Base-by-base conservation (phyloP, 2,329 filamentous ascomycete genomes). In the Cytospora piceicola region DNA sequence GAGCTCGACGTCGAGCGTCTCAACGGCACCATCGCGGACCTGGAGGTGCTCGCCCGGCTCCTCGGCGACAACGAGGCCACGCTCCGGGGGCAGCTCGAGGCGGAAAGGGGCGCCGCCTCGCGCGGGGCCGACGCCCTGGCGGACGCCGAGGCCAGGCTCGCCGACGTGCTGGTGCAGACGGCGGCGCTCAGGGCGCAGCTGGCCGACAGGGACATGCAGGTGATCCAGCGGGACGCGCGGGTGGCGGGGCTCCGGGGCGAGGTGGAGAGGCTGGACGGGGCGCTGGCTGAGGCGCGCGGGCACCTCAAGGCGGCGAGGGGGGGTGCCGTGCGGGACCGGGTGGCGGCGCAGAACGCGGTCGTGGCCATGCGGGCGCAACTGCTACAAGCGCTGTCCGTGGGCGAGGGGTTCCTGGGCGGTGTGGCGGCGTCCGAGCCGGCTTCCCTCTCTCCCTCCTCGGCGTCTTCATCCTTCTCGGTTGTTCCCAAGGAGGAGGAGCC, bases 351-450 rank as follows among this genome's bases (percentile, higher is more conserved):
- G 52, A 60, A 66, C 3, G 64, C 56, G 1, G 66, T 68, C 1
- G 15, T 52, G 17, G 53, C 63, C 4, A 56, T 68, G 52, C 51
- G 66, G 42, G 56, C 53, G 29, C 59, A 66, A 42, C 39, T 68
- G 32, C 14, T 68, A 3, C 56, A 54, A 46, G 64, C 63, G 14
- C n/a, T 68, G 27, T 22, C 34, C 27, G 51, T 66, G 24, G 64
- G 66, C 27, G 66, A 68, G 34, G 66, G 56, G 42, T 68, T 63
- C 55, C 59, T 68, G 20, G 59, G 42, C 4, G 64, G 30, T 2
- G 42, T 24, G 17, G 53, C n/a, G 17, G 53, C n/a, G n/a, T 49
- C 46, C 14, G 46, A 24, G 9, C n/a, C n/a, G 9, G n/a, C n/a
- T 14, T 24, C 46, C 24, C 11, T 11, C 8, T 49, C 14, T 46